Evolutionary conservation across 2,329 filamentous ascomycete species (phyloP).

Genomic region (Aspergillus amoenus): DNA sequence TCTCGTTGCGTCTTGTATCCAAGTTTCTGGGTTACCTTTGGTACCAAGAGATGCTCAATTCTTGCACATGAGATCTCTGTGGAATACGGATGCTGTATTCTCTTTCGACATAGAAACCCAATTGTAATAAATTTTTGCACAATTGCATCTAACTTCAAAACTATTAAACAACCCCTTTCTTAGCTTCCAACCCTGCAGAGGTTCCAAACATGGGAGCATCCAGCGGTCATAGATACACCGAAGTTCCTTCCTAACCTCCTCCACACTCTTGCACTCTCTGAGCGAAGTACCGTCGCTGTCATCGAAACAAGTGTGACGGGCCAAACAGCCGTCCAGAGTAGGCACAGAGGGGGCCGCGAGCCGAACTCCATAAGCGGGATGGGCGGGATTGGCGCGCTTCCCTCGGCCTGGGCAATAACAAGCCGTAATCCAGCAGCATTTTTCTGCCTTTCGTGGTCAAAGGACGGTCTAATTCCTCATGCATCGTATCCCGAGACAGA

Average conservation of each 20-base stretch:
- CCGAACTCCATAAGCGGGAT: not conserved
- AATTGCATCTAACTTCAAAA: not conserved
- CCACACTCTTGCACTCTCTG: too few relatives aligned
- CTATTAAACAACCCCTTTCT: not conserved
- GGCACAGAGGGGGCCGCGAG: not conserved
- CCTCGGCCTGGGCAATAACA: not conserved
- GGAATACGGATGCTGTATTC: not conserved
- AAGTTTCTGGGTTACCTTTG: not conserved
- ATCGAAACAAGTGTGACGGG: not conserved
- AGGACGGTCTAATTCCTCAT: not conserved
- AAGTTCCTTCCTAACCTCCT: not conserved
- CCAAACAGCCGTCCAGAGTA: not conserved
- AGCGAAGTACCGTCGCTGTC: too few relatives aligned
- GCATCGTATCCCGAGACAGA: not conserved
- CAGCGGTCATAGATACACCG: not conserved
- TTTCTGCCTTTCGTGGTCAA: not conserved
- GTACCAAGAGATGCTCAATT: not conserved
- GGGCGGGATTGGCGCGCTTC: not conserved
- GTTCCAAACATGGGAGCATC: not conserved
- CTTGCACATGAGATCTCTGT: not conserved
- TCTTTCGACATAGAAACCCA: not conserved
- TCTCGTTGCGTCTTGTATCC: not conserved
- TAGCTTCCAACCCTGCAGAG: not conserved
- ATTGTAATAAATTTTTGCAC: not conserved
- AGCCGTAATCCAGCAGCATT: not conserved